Evolutionary conservation across 2,329 filamentous ascomycete genomes (phyloP), one percentile per base, ranked within the genome.

Genomic region (Colletotrichum sansevieriae): DNA sequence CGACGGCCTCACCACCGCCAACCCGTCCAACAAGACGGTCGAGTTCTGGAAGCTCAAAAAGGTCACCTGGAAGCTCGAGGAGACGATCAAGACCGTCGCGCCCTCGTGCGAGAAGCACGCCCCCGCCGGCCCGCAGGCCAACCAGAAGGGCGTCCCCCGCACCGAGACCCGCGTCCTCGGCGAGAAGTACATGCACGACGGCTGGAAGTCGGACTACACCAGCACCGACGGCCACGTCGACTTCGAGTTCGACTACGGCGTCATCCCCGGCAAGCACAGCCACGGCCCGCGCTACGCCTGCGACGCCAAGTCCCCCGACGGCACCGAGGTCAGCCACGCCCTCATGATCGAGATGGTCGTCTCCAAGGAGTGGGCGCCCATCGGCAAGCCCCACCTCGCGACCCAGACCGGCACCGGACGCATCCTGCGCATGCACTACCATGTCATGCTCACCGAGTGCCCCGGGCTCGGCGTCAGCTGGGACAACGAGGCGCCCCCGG

Each of bases 301-400:
- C 83, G 93, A 97, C 76, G 86, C 92, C 76, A 91, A 92, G 74
- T 88, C 91, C 63, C 82, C 86, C 58, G 90, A 91, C 74, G 94
- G 94, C 61, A 90, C 94, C 73, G 90, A 92, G 75, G 89, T 97
- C 66, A 90, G 89, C 59, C 95, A 99, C 83, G 90, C 91, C 76
- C 88, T 99, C 51, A 89, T 97, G 75, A 87, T 98, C 65, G 95
- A 99, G 82, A 90, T 98, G 83, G 94, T 98, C 57, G 94, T 99
- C 22, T 92, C 93, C 2, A 94, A 98, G 79, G 95, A 98, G 79
- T 96, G 93, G 83, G 87, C 87, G 0, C 92, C 91, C 71, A 89
- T 91, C 76, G 90, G 89, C 68, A 91, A 90, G 78, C 85, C 86
- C 2, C 81, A 83, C 61, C 84, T 94, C 58, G 87, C 93, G 55